Evolutionary conservation across 495 filamentous ascomycete genomes (phyloP), one percentile per base, ranked within the genome.

Genomic region (Friedmanniomyces endolithicus): DNA sequence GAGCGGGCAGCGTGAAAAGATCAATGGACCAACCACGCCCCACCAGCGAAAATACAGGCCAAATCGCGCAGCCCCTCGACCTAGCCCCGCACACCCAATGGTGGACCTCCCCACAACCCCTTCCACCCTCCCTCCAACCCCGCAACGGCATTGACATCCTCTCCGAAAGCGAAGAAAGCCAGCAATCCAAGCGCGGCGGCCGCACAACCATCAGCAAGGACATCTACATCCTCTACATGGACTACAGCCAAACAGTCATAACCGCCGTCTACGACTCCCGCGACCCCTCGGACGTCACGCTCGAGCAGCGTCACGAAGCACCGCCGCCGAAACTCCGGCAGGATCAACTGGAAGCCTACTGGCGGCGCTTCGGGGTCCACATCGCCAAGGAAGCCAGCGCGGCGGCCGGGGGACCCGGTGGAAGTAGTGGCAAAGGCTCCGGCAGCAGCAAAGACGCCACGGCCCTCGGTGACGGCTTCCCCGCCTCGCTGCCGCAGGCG

Each of bases 201-300:
- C 83, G 82, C 65, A 79, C 77, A 7, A 81, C 74, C 0, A 71
- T 94, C 23, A 81, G 80, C 0, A 89, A 89, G 58, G 82, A 88
- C 49, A 75, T 95, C 27, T 95, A 84, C 63, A 73, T 95, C 24
- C 75, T 98, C 1, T 97, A 84, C 72, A 83, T 87, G 55, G 92
- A 98, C 69, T 97, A 97, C 67, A 96, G 90, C 16, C 92, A 97
- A 65, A 97, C 90, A 0, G 72, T 95, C 56, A 78, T 97, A 63
- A 86, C 82, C 0, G 86, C 82, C 27, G 82, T 77, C 55, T 97
- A 84, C 68, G 86, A 95, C 67, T 71, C 81, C 1, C 75, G 81
- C 43, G 82, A 95, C 62, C 78, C 86, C 8, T 68, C 75, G 34
- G 82, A 88, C 60, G 83, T 82, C 11, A 69, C 73, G 1, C 66